Conservation (phyloP, 768 basidiomycete species). For the Lanmaoa rubissima region DNA sequence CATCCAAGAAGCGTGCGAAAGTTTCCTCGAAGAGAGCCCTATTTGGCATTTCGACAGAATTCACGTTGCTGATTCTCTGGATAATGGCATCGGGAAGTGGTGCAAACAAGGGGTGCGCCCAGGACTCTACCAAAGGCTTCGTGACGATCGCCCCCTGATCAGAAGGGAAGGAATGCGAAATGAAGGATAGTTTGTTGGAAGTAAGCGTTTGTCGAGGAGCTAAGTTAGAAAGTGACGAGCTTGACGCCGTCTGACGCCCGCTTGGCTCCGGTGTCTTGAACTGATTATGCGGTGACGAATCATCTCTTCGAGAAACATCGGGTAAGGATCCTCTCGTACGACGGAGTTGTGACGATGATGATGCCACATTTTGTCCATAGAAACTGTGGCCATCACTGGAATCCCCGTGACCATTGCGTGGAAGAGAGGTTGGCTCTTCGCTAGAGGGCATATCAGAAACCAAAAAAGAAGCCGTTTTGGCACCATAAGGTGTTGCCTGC, state of each 20-base stretch:
- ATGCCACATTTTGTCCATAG: slow-evolving; percentile 48
- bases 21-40: slow-evolving; percentile 51
- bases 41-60: slow-evolving; percentile 59
- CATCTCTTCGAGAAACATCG: slow-evolving; percentile 18
- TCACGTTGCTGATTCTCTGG: slow-evolving; percentile 52
- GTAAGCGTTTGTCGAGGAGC: slow-evolving; percentile 25
- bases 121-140: slow-evolving; percentile 51
- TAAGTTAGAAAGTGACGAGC: slow-evolving; percentile 23
- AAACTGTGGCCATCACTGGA: slow-evolving; percentile 39
- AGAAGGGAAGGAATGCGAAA: slow-evolving; percentile 41
- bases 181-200: slow-evolving; percentile 39
- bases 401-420: slow-evolving; percentile 22
- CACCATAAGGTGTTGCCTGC: slow-evolving; percentile 39
- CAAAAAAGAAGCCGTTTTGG: slow-evolving; percentile 49
- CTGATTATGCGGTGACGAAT: slow-evolving; percentile 13
- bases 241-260: slow-evolving; percentile 17
- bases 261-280: slow-evolving; percentile 25
- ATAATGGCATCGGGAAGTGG: slow-evolving; percentile 58
- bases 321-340: slow-evolving; percentile 27
- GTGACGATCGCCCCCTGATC: slow-evolving; percentile 39
- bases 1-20: slow-evolving; percentile 47
- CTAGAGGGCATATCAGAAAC: slow-evolving; percentile 40
- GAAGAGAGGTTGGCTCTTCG: slow-evolving; percentile 27
- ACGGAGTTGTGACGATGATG: slow-evolving; percentile 32
- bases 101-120: slow-evolving; percentile 56